Evolutionary conservation across 169 alveolate species (phyloP), one percentile per base, ranked within the genome.

Genomic region (Cryptosporidium felis): DNA sequence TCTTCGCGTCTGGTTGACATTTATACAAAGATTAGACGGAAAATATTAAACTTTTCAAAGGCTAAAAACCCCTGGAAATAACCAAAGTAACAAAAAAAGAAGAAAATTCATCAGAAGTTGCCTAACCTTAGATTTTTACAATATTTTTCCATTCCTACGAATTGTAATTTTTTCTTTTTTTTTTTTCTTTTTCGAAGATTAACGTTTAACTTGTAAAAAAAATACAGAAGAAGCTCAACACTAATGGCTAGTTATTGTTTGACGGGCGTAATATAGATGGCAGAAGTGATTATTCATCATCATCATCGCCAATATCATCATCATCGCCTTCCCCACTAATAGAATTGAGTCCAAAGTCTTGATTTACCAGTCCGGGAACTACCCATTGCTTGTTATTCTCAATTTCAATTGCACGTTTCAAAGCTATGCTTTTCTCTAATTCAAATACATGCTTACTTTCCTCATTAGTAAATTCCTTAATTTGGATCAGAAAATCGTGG

Each of bases 401-500:
- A 51, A 74, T 74, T 38, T 74, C 85, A 49, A 74, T 74, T 14
- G 85, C 85, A 53, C 85, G 65, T 21, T 74, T 49, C 10, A 74
- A 36, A 4, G 85, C 85, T 36, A 51, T 74, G 14, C 56, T 36
- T 21, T 74, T 74, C 38, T 74, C 85, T 18, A 74, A 53, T 38
- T 74, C 74, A 74, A 53, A 74, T 10, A 74, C 41, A 5, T 34
- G 36, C 8, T 74, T 74, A 34, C 85, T 53, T 34, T 74, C 85
- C 23, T 53, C 67, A 26, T 56, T 74, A 18, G 85, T 53, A 21
- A 74, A 74, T 53, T 74, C 92, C 82, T 90, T 90, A 6, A 90
- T 59, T 34, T 90, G 90, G 34, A 90, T 90, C 28, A 90, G 44
- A 34, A 90, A 61, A 30, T 90, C 92, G 12, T 89, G 80, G 12